These are phyloP conservation scores for Tulasnella sp. DNA, from an alignment of 768 basidiomycete genomes.

Conservation along the genomic window DNA sequence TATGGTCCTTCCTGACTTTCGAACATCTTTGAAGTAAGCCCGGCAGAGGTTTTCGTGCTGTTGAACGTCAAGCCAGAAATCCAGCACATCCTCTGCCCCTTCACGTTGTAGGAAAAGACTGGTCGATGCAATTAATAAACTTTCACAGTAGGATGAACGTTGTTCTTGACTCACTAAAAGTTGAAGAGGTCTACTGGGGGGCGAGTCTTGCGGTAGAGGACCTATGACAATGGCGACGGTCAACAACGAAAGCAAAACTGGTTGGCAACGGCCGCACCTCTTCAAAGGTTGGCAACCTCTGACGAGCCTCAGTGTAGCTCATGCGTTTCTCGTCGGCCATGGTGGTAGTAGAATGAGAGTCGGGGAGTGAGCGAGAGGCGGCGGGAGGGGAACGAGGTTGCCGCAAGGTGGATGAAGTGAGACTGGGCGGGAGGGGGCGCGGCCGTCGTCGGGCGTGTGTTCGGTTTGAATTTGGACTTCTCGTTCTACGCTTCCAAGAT, in stretches of 20 bases:
- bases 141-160: neutral
- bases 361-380: neutral
- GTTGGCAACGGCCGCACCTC: neutral
- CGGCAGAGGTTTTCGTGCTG: conserved; percentile 98
- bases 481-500: neutral
- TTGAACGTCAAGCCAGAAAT: conserved; percentile 98
- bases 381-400: neutral
- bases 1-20: conserved; percentile 85
- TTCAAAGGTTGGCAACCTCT: conserved; percentile 12
- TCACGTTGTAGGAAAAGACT: conserved; percentile 95
- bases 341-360: neutral
- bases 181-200: conserved; percentile 98
- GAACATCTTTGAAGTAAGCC: conserved; percentile 98
- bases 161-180: conserved; percentile 73
- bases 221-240: conserved; percentile 40
- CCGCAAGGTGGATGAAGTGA: neutral
- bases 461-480: conserved; percentile 5
- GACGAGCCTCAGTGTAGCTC: conserved; percentile 4
- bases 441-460: conserved; percentile 1
- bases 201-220: conserved; percentile 77
- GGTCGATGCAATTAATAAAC: conserved; percentile 8
- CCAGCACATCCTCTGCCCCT: conserved; percentile 89
- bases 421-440: neutral
- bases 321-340: conserved; percentile 5
- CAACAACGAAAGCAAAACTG: conserved; percentile 8